A percentile compares a stretch with the other conserved stretches of the same genome.
Evolutionary conservation across 2,329 filamentous ascomycete species (phyloP).

Genomic region (Cladosporium sp.): DNA sequence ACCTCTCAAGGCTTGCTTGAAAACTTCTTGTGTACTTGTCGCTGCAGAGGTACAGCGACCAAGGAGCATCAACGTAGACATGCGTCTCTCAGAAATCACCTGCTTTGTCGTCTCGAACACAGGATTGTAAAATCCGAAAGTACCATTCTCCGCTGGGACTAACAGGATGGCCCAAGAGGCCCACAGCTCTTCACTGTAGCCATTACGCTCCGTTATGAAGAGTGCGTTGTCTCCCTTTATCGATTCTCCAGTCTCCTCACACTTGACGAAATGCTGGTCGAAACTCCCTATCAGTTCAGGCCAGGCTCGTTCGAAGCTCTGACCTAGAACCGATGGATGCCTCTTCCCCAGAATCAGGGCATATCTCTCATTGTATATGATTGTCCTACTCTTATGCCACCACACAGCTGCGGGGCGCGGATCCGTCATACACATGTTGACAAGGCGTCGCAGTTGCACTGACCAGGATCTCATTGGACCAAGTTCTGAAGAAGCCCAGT

Average conservation of each 20-base stretch:
- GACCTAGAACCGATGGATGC: slow-evolving; percentile 28
- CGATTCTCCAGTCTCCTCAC: slow-evolving; percentile 22
- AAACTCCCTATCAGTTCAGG: slow-evolving; percentile 23
- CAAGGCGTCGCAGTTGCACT: slow-evolving; percentile 22
- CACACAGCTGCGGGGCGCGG: slow-evolving; percentile 26
- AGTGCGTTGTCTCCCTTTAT: slow-evolving; percentile 22
- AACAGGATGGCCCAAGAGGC: slow-evolving; percentile 76
- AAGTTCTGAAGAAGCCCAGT: slow-evolving; percentile 27
- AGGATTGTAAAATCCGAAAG: slow-evolving; percentile 76
- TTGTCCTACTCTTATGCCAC: slow-evolving; percentile 35
- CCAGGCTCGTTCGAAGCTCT: slow-evolving; percentile 26
- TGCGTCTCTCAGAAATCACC: slow-evolving; percentile 75
- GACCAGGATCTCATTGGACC: slow-evolving; percentile 27
- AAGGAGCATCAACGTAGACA: slow-evolving; percentile 76
- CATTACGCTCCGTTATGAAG: slow-evolving; percentile 25
- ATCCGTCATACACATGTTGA: slow-evolving; percentile 27
- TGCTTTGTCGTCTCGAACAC: slow-evolving; percentile 78
- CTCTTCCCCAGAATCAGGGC: slow-evolving; percentile 36
- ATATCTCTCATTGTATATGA: slow-evolving; percentile 43
- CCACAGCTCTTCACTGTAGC: slow-evolving; percentile 24
- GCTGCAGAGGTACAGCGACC: slow-evolving; percentile 73
- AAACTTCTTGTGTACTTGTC: slow-evolving; percentile 71
- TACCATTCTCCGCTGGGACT: slow-evolving; percentile 71
- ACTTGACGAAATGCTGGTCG: slow-evolving; percentile 17
- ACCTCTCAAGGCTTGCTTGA: slow-evolving; percentile 59